Percentiles rank a stretch among this genome's conserved stretches.
Evolutionary conservation across 257 asterid species (phyloP).

Genomic region (Solanum megistacrolobum): DNA sequence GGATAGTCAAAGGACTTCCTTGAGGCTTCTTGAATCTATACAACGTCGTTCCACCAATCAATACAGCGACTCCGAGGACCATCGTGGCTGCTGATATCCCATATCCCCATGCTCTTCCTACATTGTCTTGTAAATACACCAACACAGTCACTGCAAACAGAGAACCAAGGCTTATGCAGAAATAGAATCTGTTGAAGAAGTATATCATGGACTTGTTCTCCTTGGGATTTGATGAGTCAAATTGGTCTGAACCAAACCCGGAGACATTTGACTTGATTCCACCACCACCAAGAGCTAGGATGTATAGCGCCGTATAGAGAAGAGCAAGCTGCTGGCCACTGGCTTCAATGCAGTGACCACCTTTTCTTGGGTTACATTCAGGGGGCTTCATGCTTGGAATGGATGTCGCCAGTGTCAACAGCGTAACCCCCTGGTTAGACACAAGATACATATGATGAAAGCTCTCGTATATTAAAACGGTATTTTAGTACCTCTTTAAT

Average conservation of each 20-base stretch:
- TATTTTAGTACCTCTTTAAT: not conserved
- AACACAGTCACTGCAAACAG: constrained; percentile 69
- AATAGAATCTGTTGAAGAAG: constrained; percentile 79
- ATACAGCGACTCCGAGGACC: constrained; percentile 40
- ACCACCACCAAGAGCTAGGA: constrained; percentile 78
- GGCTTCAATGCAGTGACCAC: constrained; percentile 46
- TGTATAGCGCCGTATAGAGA: constrained; percentile 70
- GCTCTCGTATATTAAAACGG: not conserved
- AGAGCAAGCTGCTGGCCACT: constrained; percentile 41
- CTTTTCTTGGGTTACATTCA: constrained; percentile 33
- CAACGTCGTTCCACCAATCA: constrained; percentile 40
- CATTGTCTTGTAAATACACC: constrained; percentile 77
- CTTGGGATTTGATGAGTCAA: constrained; percentile 47
- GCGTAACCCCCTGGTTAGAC: constrained; percentile 46
- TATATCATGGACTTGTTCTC: constrained; percentile 62
- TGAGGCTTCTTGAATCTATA: constrained; percentile 58
- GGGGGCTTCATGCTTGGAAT: constrained; percentile 76
- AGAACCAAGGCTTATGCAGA: constrained; percentile 75
- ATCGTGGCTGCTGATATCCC: constrained; percentile 80
- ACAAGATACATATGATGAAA: not conserved
- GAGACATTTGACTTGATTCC: constrained; percentile 88
- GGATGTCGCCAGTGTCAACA: constrained; percentile 61
- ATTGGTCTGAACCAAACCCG: constrained; percentile 86
- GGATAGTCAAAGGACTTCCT: constrained; percentile 77
- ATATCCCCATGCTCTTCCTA: constrained; percentile 79